phyloP scores from a whole-genome alignment of 1,284 basidiomycete species.

The Exobasidium cylindrosporum region DNA sequence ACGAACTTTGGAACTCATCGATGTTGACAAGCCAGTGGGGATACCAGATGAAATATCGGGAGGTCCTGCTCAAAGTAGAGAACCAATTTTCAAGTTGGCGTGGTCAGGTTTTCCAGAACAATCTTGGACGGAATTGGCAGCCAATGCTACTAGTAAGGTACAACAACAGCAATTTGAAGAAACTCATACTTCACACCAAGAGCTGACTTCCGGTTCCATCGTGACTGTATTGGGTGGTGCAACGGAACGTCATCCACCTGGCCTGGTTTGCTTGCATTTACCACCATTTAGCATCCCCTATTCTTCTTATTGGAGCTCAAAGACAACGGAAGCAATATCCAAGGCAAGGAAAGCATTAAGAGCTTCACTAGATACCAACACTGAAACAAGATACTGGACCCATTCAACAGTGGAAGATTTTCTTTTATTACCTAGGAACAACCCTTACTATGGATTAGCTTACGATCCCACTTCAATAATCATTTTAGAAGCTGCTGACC shows the following conservation, averaged over 20 bases:
- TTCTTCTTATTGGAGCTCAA: slow-evolving; percentile 58
- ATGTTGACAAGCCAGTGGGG: slow-evolving; percentile 34
- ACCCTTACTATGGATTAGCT: slow-evolving; percentile 69
- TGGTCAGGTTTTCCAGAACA: slow-evolving; percentile 62
- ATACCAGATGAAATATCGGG: slow-evolving; percentile 12
- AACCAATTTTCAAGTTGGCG: slow-evolving; percentile 82
- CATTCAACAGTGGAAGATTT: slow-evolving; percentile 64
- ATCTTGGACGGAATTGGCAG: slow-evolving; percentile 39
- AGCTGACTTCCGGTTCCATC: slow-evolving; percentile 22
- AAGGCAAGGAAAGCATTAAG: slow-evolving; percentile 7
- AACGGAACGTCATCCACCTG: slow-evolving; percentile 62
- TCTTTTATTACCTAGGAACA: slow-evolving; percentile 68
- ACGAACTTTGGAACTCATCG: slow-evolving; percentile 56
- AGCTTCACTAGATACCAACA: slow-evolving; percentile 54
- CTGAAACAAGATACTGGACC: slow-evolving; percentile 43
- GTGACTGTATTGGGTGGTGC: slow-evolving; percentile 75
- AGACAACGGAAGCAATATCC: slow-evolving; percentile 23
- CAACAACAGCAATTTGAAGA: neutral
- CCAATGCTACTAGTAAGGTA: slow-evolving; percentile 12
- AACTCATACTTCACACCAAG: neutral
- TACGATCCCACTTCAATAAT: slow-evolving; percentile 71
- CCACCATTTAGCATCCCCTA: slow-evolving; percentile 62
- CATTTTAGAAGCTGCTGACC: slow-evolving; percentile 51
- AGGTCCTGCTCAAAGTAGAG: slow-evolving; percentile 49
- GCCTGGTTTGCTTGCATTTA: slow-evolving; percentile 69